phyloP scores from a whole-genome alignment of 768 basidiomycete species.

The Serendipita sp. region DNA sequence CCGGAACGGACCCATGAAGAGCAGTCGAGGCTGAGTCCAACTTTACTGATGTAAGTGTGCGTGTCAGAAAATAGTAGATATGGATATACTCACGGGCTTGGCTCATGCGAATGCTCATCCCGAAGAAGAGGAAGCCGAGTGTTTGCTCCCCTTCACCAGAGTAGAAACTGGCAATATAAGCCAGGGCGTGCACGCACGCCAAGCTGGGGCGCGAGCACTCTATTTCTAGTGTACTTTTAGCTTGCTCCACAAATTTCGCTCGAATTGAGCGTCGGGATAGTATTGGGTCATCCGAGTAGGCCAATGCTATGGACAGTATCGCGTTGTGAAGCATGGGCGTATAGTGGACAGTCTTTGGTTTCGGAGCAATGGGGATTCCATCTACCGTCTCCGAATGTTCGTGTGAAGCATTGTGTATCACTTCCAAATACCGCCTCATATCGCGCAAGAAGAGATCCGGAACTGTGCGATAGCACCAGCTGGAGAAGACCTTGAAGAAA shows the following conservation, averaged over 20 bases:
- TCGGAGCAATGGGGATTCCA: background rate
- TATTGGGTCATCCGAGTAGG: slow-evolving; percentile 24
- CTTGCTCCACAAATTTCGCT: slow-evolving; percentile 22
- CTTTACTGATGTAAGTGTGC: slow-evolving; percentile 19
- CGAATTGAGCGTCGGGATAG: slow-evolving; percentile 20
- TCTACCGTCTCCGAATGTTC: background rate
- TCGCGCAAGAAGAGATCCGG: slow-evolving; percentile 35
- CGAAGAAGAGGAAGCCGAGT: slow-evolving; percentile 31
- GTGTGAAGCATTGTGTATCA: background rate
- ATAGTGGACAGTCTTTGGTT: slow-evolving; percentile 28
- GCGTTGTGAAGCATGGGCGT: slow-evolving; percentile 62
- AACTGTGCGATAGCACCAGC: slow-evolving; percentile 35
- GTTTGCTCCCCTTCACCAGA: slow-evolving; percentile 27
- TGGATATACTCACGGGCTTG: slow-evolving; percentile 36
- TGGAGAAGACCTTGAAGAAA: slow-evolving; percentile 33
- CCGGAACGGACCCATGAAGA: slow-evolving; percentile 40
- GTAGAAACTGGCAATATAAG: slow-evolving; percentile 26
- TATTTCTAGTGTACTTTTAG: slow-evolving; percentile 25
- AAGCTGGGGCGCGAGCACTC: slow-evolving; percentile 29
- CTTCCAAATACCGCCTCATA: slow-evolving; percentile 28
- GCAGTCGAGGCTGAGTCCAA: slow-evolving; percentile 42
- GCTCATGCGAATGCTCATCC: slow-evolving; percentile 41
- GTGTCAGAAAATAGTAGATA: background rate
- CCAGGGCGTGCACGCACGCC: slow-evolving; percentile 27
- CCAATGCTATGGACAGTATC: slow-evolving; percentile 31